Evolutionary conservation across 495 filamentous ascomycete species (phyloP), one percentile per base, ranked within the genome.

Genomic region (Trichocladium antarcticum): DNA sequence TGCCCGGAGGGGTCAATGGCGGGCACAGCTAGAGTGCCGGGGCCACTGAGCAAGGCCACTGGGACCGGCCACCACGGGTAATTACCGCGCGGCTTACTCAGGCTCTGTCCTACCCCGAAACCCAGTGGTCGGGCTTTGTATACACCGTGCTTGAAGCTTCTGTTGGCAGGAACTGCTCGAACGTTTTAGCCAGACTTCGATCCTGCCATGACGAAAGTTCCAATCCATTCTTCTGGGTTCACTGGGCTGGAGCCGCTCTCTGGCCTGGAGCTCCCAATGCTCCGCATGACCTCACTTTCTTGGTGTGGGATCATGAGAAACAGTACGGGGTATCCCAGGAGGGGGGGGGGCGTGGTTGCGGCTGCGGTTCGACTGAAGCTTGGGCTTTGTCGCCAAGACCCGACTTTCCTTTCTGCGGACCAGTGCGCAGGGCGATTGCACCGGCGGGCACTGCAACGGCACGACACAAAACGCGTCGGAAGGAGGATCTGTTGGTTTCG

Each of bases 71-170:
- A 22, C 35, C 42, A 41, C 55, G 55, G 54, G 50, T 60, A 60
- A 58, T 65, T 57, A 36, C 28, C 45, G 54, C 45, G 58, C 52
- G 52, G 61, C 59, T 60, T 62, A 62, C 60, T 65, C 60, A 59
- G 53, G 31, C 44, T n/a, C 47, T 7, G 24, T 41, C 21, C 35
- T 17, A 12, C 16, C 14, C 22, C 45, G 39, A 37, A 27, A 49
- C 41, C 27, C 37, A 27, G 39, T 7, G 27, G 20, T 32, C 5
- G 12, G 31, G 31, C 9, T 32, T 14, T 32, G 31, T 14, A 10
- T 32, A 27, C 8, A n/a, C 24, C 24, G 24, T 3, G 24, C 24
- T 27, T 27, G 24, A 8, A 27, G 24, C 24, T 27, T 27, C 24
- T 8, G 4, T 8, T 4, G 24, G 24, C 24, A 27, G 8, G 24